Evolutionary conservation across 192 early-diverging fungal species (phyloP).

Genomic region (Entomortierella beljakovae): DNA sequence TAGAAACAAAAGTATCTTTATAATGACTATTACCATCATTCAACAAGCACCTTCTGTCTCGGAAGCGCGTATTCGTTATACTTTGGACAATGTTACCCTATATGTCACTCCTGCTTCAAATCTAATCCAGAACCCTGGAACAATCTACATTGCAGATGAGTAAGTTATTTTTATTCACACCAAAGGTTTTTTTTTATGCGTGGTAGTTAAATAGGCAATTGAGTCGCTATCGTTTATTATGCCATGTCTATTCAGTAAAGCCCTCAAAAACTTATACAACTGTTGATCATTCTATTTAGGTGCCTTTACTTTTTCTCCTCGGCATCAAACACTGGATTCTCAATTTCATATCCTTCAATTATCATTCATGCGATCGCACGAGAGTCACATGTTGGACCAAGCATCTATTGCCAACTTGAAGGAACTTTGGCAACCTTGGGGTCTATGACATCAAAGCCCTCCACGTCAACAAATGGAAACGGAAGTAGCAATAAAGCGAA

Average conservation of each 20-base stretch:
- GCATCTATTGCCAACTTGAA: conserved; percentile 78
- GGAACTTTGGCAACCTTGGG: conserved; percentile 23
- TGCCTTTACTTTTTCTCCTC: conserved; percentile 67
- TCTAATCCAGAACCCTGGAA: conserved; percentile 48
- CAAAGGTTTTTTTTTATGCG: no score
- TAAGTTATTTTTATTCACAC: conserved; percentile 3
- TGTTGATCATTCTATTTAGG: conserved; percentile 47
- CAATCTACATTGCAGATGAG: conserved; percentile 50
- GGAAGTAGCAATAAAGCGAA: conserved; percentile 7
- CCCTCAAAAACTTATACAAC: neutral
- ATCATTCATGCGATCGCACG: conserved; percentile 79
- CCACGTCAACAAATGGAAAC: conserved; percentile 1
- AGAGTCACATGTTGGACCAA: conserved; percentile 56
- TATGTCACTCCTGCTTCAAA: conserved; percentile 44
- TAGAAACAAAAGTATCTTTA: neutral
- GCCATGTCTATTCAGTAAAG: neutral
- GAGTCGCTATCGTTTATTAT: neutral
- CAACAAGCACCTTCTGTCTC: conserved; percentile 31
- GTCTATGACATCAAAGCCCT: neutral
- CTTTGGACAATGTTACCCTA: conserved; percentile 32
- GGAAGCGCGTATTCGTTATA: conserved; percentile 41
- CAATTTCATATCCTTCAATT: conserved; percentile 73
- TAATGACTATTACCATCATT: conserved; percentile 51
- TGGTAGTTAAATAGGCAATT: no score
- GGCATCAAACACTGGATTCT: conserved; percentile 55